phyloP scores from a whole-genome alignment of 2,329 filamentous ascomycete genomes.

The Ophiocordyceps camponoti-leonardi region DNA sequence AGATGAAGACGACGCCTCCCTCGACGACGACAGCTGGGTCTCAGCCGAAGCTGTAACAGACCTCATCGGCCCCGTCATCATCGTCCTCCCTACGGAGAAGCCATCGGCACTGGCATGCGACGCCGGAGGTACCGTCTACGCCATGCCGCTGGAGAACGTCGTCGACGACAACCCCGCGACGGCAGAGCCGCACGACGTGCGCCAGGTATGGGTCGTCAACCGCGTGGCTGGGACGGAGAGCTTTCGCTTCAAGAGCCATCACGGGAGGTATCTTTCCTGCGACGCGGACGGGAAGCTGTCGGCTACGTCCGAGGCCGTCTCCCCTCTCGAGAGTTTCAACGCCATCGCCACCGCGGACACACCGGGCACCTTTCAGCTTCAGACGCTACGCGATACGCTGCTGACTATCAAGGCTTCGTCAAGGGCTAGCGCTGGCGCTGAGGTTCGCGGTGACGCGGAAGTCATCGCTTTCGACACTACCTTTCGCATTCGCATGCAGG shows the following conservation, averaged over 20 bases:
- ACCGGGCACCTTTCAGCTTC: conserved; percentile 55
- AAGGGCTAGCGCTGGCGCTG: conserved; percentile 28
- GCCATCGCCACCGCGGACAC: conserved; percentile 47
- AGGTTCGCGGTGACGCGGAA: conserved; percentile 63
- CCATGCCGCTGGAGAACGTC: conserved; percentile 69
- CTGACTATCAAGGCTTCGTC: conserved; percentile 36
- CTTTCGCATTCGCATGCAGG: conserved; percentile 80
- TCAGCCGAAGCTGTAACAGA: conserved; percentile 60
- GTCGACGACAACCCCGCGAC: conserved; percentile 67
- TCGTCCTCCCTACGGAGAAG: conserved; percentile 62
- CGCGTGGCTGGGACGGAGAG: conserved; percentile 65
- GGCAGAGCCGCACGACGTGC: conserved; percentile 86
- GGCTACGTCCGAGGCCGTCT: conserved; percentile 66
- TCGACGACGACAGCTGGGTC: conserved; percentile 79
- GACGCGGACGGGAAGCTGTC: conserved; percentile 67
- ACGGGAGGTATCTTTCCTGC: conserved; percentile 67
- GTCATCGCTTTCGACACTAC: conserved; percentile 51
- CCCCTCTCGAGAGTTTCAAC: conserved; percentile 65
- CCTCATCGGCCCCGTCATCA: conserved; percentile 63
- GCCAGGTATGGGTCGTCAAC: conserved; percentile 89
- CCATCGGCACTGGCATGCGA: conserved; percentile 71
- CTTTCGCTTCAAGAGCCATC: conserved; percentile 76
- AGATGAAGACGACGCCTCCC: conserved; percentile 6
- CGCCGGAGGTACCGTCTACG: conserved; percentile 71
- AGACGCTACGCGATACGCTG: conserved; percentile 56